Percentiles rank a stretch among this genome's conserved stretches.
Evolutionary conservation across 495 filamentous ascomycete genomes (phyloP).

Genomic region (Neurospora sp.): DNA sequence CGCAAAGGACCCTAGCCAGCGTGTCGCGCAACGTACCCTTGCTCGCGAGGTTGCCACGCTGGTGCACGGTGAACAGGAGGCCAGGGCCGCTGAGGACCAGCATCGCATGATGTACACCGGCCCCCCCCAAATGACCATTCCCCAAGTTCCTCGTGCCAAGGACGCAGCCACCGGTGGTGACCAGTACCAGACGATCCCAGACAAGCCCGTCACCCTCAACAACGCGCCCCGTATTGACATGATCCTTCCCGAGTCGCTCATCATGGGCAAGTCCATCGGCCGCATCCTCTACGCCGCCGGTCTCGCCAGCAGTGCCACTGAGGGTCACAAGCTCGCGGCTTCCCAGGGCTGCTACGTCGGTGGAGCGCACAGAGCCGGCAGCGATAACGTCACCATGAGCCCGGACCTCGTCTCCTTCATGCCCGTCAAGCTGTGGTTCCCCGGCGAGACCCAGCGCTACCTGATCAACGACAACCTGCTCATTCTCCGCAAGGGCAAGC

Average conservation of each 20-base stretch:
- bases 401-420: slow-evolving; percentile 50
- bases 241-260: slow-evolving; percentile 54
- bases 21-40: slow-evolving; percentile 70
- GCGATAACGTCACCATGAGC: slow-evolving; percentile 37
- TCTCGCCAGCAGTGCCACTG: slow-evolving; percentile 51
- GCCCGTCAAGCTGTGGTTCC: slow-evolving; percentile 47
- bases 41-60: slow-evolving; percentile 72
- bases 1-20: slow-evolving; percentile 49
- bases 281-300: slow-evolving; percentile 59
- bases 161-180: neutral
- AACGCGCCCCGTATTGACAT: slow-evolving; percentile 45
- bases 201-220: slow-evolving; percentile 31
- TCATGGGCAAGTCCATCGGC: slow-evolving; percentile 50
- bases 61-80: slow-evolving; percentile 57
- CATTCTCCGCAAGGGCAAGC: slow-evolving; percentile 68
- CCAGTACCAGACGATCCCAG: slow-evolving; percentile 6
- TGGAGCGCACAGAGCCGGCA: slow-evolving; percentile 21
- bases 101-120: slow-evolving; percentile 46
- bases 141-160: neutral
- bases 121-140: neutral
- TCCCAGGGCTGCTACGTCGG: slow-evolving; percentile 57
- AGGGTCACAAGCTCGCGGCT: slow-evolving; percentile 54
- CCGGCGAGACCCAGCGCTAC: slow-evolving; percentile 47
- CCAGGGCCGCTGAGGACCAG: slow-evolving; percentile 43
- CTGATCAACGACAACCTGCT: slow-evolving; percentile 53